Evolutionary conservation across 2,329 filamentous ascomycete species (phyloP).

Genomic region (Fusarium bactridioides): DNA sequence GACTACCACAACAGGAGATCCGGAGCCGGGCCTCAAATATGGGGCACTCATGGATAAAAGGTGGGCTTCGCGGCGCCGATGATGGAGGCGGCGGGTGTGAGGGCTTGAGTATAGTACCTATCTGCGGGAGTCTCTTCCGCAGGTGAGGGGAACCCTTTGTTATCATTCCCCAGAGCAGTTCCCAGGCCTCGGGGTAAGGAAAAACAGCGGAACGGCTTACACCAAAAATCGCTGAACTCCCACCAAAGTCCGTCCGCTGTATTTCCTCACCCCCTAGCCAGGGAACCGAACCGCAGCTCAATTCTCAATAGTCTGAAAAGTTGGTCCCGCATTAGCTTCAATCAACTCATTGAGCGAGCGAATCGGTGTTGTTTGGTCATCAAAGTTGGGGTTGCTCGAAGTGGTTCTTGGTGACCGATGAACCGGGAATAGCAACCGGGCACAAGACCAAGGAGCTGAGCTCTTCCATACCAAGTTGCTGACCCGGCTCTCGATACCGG

Average conservation of each 20-base stretch:
- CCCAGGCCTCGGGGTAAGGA: too few species aligned
- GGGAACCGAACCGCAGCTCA: neutral
- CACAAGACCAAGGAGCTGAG: conserved; percentile 1
- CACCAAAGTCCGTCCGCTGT: too few species aligned
- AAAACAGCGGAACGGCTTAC: too few species aligned
- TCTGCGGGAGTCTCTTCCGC: conserved; percentile 11
- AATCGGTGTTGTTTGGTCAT: conserved; percentile 23
- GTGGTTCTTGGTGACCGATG: conserved; percentile 8
- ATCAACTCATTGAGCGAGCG: conserved; percentile 10
- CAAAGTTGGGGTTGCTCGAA: conserved; percentile 8
- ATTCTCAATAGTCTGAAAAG: conserved; percentile 22
- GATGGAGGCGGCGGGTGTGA: conserved; percentile 25
- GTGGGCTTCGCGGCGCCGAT: conserved; percentile 27
- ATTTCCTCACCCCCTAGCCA: too few species aligned
- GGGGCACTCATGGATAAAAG: conserved; percentile 13
- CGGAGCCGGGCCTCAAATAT: conserved; percentile 40
- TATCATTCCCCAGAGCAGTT: conserved; percentile 12
- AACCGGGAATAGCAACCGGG: conserved; percentile 21
- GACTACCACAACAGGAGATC: conserved; percentile 3
- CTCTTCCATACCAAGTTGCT: conserved; percentile 3
- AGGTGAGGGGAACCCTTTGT: conserved; percentile 1
- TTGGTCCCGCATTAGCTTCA: conserved; percentile 16
- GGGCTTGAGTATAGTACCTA: neutral
- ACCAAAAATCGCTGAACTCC: too few species aligned
- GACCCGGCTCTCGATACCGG: conserved; percentile 24